Evolutionary conservation across 768 basidiomycete genomes (phyloP).

Genomic region (Suillus ampliporus): DNA sequence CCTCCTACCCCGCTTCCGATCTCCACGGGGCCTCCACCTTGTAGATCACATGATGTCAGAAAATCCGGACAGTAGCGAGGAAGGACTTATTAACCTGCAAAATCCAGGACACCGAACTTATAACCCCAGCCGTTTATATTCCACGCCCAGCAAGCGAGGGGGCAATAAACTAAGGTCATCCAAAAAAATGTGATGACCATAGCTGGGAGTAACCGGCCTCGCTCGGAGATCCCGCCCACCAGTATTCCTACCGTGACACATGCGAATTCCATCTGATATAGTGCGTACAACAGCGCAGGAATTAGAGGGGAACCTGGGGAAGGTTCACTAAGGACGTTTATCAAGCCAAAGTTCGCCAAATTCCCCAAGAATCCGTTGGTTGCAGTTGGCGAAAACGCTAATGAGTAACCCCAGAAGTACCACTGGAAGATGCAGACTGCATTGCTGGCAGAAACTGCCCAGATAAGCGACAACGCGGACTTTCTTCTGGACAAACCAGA

Average conservation of each 20-base stretch:
- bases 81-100: slow-evolving; percentile 58
- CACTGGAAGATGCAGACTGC: slow-evolving; percentile 81
- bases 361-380: slow-evolving; percentile 82
- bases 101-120: slow-evolving; percentile 88
- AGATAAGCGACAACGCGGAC: slow-evolving; percentile 70
- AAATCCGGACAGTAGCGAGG: slow-evolving; percentile 1
- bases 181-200: slow-evolving; percentile 85
- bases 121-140: slow-evolving; percentile 82
- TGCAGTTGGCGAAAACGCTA: slow-evolving; percentile 81
- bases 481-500: slow-evolving; percentile 78
- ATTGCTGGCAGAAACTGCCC: slow-evolving; percentile 74
- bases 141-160: slow-evolving; percentile 89
- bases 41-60: slow-evolving; percentile 6
- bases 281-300: slow-evolving; percentile 81
- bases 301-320: slow-evolving; percentile 83
- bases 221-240: slow-evolving; percentile 84
- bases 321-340: slow-evolving; percentile 69
- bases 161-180: slow-evolving; percentile 88
- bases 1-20: slow-evolving; percentile 86
- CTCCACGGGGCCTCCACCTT: slow-evolving; percentile 87
- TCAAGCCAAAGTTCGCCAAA: slow-evolving; percentile 79
- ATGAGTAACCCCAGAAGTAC: slow-evolving; percentile 84
- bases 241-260: slow-evolving; percentile 81
- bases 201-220: slow-evolving; percentile 80
- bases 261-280: slow-evolving; percentile 89